Evolutionary conservation across 495 filamentous ascomycete species (phyloP), one percentile per base, ranked within the genome.

Genomic region (Copromyces sp.): DNA sequence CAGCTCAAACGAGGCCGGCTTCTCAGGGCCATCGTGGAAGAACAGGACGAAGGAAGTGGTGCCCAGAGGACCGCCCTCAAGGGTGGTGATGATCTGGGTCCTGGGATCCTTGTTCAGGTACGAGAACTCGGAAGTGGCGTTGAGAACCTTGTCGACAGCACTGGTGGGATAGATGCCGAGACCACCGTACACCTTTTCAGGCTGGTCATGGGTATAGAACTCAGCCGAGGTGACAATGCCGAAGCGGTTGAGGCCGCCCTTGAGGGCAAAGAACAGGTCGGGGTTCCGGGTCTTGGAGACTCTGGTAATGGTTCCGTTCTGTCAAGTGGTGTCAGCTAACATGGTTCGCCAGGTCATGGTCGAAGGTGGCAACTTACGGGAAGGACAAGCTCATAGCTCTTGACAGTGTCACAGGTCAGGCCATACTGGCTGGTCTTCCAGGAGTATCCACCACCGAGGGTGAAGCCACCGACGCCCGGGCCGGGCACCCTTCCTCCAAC

Each of bases 1-100:
- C 47, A 83, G 81, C 69, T 86, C 83, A 68, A 91, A 89, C 2
- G 86, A 79, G 9, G 80, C 75, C 3, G 88, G 88, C 14, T 87
- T 87, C 69, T 84, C 80, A 0, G 87, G 85, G 4, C 87, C 88
- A 61, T 91, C 87, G 74, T 90, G 88, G 81, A 89, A 91, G 59
- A 79, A 74, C 4, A 90, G 73, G 71, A 87, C 89, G 72, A 89
- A 75, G 38, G 87, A 82, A 80, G 84, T 86, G 44, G 85, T 80
- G n/a, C 88, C 83, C 44, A 88, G 38, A 0, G 84, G 41, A 0
- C 78, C 77, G 11, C 59, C 74, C 71, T 88, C 83, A 0, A 84
- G 75, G 0, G 88, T 89, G 71, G 86, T 74, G 59, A 90, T 88
- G 37, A 89, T 84, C 0, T 82, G 81, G 0, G 87, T 84, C 72